Evolutionary conservation across 495 filamentous ascomycete genomes (phyloP).

Genomic region (Massariosphaeria phaeospora): DNA sequence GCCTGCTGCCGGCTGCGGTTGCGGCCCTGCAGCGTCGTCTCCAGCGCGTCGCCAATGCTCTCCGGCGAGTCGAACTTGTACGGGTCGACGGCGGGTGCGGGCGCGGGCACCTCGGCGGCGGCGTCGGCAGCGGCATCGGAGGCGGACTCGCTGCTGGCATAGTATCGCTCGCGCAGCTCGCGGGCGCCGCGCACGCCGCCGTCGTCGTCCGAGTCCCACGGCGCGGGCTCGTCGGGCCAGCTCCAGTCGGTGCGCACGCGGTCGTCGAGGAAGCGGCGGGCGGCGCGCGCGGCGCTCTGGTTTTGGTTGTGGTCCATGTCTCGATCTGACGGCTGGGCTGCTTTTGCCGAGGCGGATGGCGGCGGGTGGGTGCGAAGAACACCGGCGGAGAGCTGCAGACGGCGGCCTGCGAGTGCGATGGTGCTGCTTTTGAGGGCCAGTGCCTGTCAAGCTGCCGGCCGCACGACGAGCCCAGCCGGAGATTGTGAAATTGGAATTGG

Average conservation of each 20-base stretch:
- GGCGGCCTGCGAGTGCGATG: too few species aligned
- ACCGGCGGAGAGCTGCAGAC: too few species aligned
- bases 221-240: constrained; percentile 37
- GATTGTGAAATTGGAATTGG: too few species aligned
- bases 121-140: constrained; percentile 5
- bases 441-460: too few species aligned
- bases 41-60: constrained; percentile 46
- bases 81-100: constrained; percentile 36
- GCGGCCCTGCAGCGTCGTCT: constrained; percentile 42
- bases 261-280: constrained; percentile 44
- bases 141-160: constrained; percentile 33
- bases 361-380: too few species aligned
- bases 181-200: constrained; percentile 38
- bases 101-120: too few species aligned
- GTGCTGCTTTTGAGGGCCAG: too few species aligned
- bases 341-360: too few species aligned
- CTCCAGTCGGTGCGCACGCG: constrained; percentile 57
- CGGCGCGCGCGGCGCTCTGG: constrained; percentile 34
- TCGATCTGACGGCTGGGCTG: too few species aligned
- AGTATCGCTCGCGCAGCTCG: constrained; percentile 42
- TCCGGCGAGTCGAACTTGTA: constrained; percentile 65
- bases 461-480: too few species aligned
- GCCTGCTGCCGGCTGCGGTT: constrained; percentile 55
- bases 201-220: constrained; percentile 36
- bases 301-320: too few species aligned